Base-by-base conservation (phyloP, 2,329 filamentous ascomycete genomes). In the Metarhizium rileyi region DNA sequence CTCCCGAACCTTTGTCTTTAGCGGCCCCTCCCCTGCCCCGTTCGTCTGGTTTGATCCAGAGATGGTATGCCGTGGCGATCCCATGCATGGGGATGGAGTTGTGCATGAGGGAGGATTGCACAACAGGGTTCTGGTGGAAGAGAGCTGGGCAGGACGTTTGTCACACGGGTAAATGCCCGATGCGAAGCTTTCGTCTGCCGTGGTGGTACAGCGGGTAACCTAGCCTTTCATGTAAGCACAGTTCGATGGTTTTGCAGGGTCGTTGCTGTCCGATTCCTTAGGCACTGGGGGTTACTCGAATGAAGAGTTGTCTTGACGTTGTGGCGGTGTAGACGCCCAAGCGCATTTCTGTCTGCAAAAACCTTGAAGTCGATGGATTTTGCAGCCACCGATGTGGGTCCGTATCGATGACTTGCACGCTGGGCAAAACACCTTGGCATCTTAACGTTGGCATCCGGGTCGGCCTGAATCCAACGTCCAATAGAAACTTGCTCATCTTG, bases 401-500 rank as follows among this genome's bases (percentile, higher is more conserved):
- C n/a, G n/a, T n/a, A n/a, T n/a, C n/a, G n/a, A n/a, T n/a, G n/a
- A n/a, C n/a, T n/a, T n/a, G n/a, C n/a, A n/a, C n/a, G n/a, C n/a
- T n/a, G n/a, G n/a, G n/a, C n/a, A n/a, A n/a, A n/a, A n/a, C n/a
- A n/a, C n/a, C n/a, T n/a, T n/a, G n/a, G n/a, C n/a, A n/a, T n/a
- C n/a, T n/a, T n/a, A n/a, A n/a, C n/a, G n/a, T n/a, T n/a, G 33
- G 48, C 25, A 33, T 23, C 22, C 10, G 38, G 20, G 25, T 27
- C 10, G 22, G 26, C n/a, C 22, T 25, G 26, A 33, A 43, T 8
- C n/a, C 36, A 16, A 22, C 35, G 57, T 26, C 66, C 66, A 69
- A 70, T 70, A 54, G 59, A 69, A 70, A 70, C 66, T 66, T 70
- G 67, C 67, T 70, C 67, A 58, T 23, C 9, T 30, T 41, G 30